Conservation (phyloP, 495 filamentous ascomycete genomes). For the Xylaria venustula region DNA sequence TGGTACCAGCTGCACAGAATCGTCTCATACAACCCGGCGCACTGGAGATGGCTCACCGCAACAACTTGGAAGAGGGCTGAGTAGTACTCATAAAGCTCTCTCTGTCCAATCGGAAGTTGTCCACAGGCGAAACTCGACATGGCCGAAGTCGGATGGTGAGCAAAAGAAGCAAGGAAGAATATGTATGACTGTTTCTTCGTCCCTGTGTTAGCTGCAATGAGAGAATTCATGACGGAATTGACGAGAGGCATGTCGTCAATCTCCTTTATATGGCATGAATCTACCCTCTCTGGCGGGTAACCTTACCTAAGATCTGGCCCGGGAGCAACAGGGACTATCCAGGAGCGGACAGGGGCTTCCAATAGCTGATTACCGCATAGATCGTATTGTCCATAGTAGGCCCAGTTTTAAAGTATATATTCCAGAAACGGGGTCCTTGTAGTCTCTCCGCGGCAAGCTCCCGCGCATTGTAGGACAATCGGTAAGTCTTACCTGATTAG, state of each 20-base stretch:
- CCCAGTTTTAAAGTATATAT: no score
- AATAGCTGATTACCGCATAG: no score
- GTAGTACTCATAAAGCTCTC: not conserved
- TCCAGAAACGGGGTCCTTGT: no score
- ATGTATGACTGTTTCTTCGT: not conserved
- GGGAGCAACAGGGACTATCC: no score
- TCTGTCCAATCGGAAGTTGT: not conserved
- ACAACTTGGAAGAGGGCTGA: not conserved
- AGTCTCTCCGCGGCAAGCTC: no score
- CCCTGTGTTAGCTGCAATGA: slow-evolving; percentile 2
- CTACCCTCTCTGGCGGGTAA: no score
- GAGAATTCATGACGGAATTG: slow-evolving; percentile 11
- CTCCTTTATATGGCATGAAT: not conserved
- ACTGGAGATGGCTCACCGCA: not conserved
- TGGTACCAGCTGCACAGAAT: not conserved
- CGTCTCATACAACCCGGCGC: not conserved
- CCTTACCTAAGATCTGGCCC: no score
- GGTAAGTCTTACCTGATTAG: no score
- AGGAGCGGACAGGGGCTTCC: no score
- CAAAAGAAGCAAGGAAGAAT: not conserved
- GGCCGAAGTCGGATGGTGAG: slow-evolving; percentile 4
- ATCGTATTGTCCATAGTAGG: no score
- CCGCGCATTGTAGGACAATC: no score
- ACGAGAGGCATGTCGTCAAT: slow-evolving; percentile 13
- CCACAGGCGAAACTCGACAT: not conserved